phyloP scores from a whole-genome alignment of 805 yeast genomes.

The Candida maesae region DNA sequence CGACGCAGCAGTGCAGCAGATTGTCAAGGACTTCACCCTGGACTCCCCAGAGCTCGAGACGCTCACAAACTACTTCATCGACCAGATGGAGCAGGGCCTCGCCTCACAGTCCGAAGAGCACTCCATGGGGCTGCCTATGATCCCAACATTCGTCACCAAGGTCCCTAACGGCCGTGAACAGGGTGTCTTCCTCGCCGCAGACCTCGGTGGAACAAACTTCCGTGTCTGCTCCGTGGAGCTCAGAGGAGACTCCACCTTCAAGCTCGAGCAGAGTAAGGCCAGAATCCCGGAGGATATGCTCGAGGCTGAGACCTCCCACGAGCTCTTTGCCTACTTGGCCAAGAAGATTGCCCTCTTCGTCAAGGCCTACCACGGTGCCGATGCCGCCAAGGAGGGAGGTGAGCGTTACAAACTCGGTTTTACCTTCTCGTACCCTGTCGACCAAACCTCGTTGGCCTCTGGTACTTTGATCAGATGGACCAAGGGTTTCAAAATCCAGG shows the following conservation, averaged over 20 bases:
- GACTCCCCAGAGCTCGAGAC: conserved; percentile 14
- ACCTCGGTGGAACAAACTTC: conserved; percentile 94
- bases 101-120: conserved; percentile 36
- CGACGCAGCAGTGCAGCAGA: conserved; percentile 14
- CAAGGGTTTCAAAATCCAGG: conserved; percentile 85
- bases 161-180: conserved; percentile 83
- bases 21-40: conserved; percentile 23
- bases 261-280: conserved; percentile 68
- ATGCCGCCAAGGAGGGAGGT: conserved; percentile 21
- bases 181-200: conserved; percentile 86
- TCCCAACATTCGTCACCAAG: conserved; percentile 83
- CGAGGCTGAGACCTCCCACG: conserved; percentile 58
- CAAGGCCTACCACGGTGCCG: conserved; percentile 50
- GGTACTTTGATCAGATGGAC: conserved; percentile 95
- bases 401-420: conserved; percentile 71
- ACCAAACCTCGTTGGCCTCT: conserved; percentile 72
- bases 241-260: conserved; percentile 75
- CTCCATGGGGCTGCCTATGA: conserved; percentile 71
- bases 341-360: conserved; percentile 63
- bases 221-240: conserved; percentile 86
- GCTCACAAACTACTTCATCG: conserved; percentile 48
- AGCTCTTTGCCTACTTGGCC: conserved; percentile 74
- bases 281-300: conserved; percentile 77
- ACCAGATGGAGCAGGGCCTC: conserved; percentile 60
- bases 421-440: conserved; percentile 91